These are phyloP conservation scores for Medakamo hakoo DNA, from an alignment of 139 green algal genomes.

Conservation along the genomic window DNA sequence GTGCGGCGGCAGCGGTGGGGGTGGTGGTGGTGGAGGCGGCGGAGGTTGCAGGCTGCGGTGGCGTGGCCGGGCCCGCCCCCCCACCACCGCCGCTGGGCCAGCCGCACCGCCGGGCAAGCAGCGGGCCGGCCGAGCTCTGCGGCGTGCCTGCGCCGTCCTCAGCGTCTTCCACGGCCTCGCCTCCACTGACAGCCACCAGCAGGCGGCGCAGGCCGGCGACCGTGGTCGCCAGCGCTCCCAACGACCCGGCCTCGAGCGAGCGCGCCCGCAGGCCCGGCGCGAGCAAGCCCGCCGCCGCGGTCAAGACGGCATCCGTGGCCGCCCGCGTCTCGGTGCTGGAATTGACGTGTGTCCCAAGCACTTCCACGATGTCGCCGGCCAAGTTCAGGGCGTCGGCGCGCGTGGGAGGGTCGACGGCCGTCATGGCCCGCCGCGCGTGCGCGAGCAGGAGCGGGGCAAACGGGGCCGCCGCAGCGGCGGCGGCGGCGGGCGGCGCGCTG, in stretches of 20 bases:
- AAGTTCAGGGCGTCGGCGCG: not conserved
- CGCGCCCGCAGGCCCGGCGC: slow-evolving; percentile 19
- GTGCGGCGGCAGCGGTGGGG: too few relatives aligned
- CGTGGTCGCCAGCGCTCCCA: slow-evolving; percentile 27
- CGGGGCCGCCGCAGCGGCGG: slow-evolving; percentile 24
- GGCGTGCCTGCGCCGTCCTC: too few relatives aligned
- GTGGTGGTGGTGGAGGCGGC: too few relatives aligned
- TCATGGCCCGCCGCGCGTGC: slow-evolving; percentile 56
- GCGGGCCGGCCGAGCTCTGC: too few relatives aligned
- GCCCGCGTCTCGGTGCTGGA: slow-evolving; percentile 29
- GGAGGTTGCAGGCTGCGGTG: too few relatives aligned
- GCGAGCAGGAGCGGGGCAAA: slow-evolving; percentile 68
- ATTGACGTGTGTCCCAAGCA: slow-evolving; percentile 49
- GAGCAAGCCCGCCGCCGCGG: slow-evolving; percentile 29
- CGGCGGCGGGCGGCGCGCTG: slow-evolving; percentile 32
- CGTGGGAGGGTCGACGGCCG: slow-evolving; percentile 1
- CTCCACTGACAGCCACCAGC: too few relatives aligned
- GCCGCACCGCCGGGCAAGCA: too few relatives aligned
- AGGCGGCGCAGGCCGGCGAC: not conserved
- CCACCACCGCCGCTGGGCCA: too few relatives aligned
- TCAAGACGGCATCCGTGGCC: slow-evolving; percentile 19
- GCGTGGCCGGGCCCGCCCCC: too few relatives aligned
- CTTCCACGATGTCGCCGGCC: slow-evolving; percentile 33
- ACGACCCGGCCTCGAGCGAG: slow-evolving; percentile 35
- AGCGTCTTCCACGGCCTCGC: too few relatives aligned